Evolutionary conservation across 139 green algal genomes (phyloP), one percentile per base, ranked within the genome.

Genomic region (Deuterostichococcus epilithicus): DNA sequence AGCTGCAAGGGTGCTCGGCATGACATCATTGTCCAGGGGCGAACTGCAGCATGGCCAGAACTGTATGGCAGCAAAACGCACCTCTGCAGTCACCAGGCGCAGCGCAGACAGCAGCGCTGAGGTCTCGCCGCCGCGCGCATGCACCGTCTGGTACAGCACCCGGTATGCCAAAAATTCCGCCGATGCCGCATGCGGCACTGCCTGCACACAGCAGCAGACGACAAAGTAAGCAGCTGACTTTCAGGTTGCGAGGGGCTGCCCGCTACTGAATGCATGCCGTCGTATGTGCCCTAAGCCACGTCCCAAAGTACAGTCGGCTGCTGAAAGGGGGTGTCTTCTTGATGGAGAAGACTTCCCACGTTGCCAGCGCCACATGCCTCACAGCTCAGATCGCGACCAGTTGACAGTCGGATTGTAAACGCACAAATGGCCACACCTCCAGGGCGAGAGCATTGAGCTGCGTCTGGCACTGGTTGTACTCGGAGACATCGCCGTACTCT

Each of bases 401-500:
- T n/a, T n/a, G n/a, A n/a, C n/a, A n/a, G n/a, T n/a, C n/a, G n/a
- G n/a, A n/a, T n/a, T n/a, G n/a, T n/a, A n/a, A n/a, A n/a, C n/a
- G n/a, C n/a, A n/a, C n/a, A n/a, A 63, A 63, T 5, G 1, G 15
- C 35, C 35, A 2, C 74, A 13, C 70, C 76, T 72, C 76, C 5
- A 73, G 58, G 44, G 82, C 72, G 58, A 87, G 75, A 67, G 30
- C 72, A 33, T 77, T 78, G 38, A 97, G 87, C 82, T 94, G 89
- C 28, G 83, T 85, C 83, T 97, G 93, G 85, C 93, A 97, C 86
- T 96, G 91, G 78, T 96, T 97, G 87, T 91, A 97, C 75, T 97
- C 93, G 0, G 88, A 88, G 8, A 88, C 66, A 73, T 97, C 93
- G 30, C 91, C 91, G 75, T 97, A 96, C 86, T 95, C 93, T 5